A percentile compares a stretch with the other conserved stretches of the same genome.
Evolutionary conservation across 805 yeast genomes (phyloP).

Genomic region (Sungouiozyma ichnusensis): DNA sequence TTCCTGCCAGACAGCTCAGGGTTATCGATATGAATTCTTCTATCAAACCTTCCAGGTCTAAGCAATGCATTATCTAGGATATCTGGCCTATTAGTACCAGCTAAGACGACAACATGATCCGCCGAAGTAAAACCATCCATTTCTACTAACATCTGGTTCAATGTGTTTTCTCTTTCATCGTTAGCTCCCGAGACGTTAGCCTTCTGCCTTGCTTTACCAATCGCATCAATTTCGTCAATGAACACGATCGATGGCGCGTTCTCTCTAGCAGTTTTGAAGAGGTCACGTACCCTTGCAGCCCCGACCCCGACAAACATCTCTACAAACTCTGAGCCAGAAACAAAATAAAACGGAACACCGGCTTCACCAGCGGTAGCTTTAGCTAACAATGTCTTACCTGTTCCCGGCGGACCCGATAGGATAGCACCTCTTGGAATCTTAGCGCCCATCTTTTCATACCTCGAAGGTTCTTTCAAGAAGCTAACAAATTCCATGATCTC

Average conservation of each 20-base stretch:
- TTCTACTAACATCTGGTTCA: constrained; percentile 91
- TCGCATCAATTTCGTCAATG: constrained; percentile 98
- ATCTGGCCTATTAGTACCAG: constrained; percentile 96
- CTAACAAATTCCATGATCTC: constrained; percentile 97
- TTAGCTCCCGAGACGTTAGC: constrained; percentile 68
- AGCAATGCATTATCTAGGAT: constrained; percentile 84
- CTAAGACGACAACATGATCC: constrained; percentile 92
- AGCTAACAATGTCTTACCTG: constrained; percentile 94
- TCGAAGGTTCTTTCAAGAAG: constrained; percentile 80
- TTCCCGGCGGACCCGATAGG: constrained; percentile 97
- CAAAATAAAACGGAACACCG: constrained; percentile 91
- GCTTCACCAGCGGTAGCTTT: constrained; percentile 99
- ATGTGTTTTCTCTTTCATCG: constrained; percentile 94
- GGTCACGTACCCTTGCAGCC: constrained; percentile 93
- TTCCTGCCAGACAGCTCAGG: constrained; percentile 95
- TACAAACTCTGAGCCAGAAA: constrained; percentile 94
- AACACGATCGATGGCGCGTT: constrained; percentile 94
- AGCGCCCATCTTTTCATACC: constrained; percentile 90
- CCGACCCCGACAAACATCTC: constrained; percentile 99
- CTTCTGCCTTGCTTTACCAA: constrained; percentile 83
- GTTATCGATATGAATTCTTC: constrained; percentile 82
- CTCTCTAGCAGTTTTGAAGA: constrained; percentile 84
- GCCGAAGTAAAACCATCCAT: constrained; percentile 94
- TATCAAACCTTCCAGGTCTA: constrained; percentile 96
- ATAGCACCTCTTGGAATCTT: constrained; percentile 98